These are phyloP conservation scores for Colletotrichum cereale DNA, from an alignment of 2,329 filamentous ascomycete species.

Conservation along the genomic window DNA sequence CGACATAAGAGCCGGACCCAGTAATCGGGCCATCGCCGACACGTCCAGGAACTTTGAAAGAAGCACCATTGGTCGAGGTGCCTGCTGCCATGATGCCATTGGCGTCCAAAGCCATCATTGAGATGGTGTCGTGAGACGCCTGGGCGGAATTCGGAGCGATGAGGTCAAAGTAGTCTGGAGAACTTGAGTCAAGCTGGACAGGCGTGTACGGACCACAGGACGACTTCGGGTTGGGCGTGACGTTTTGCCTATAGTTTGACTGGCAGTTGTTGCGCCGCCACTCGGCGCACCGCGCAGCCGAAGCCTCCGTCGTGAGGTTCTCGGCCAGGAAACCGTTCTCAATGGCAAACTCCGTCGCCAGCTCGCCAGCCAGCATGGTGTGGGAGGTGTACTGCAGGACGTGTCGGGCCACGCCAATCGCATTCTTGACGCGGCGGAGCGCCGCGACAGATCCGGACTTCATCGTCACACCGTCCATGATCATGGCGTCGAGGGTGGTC, in stretches of 20 bases:
- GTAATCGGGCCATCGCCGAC: conserved; percentile 68
- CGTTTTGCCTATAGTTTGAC: conserved; percentile 64
- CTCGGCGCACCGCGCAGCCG: conserved; percentile 53
- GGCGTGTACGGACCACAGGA: conserved; percentile 64
- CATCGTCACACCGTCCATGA: conserved; percentile 68
- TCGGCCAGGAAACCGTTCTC: conserved; percentile 63
- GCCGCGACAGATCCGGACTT: conserved; percentile 66
- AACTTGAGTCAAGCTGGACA: conserved; percentile 42
- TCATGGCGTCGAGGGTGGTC: conserved; percentile 70
- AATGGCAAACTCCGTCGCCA: conserved; percentile 65
- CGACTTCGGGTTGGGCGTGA: conserved; percentile 56
- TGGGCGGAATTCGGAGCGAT: conserved; percentile 42
- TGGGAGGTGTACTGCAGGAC: conserved; percentile 66
- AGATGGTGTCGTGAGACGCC: conserved; percentile 65
- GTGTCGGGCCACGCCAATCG: conserved; percentile 62
- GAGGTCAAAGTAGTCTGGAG: conserved; percentile 39
- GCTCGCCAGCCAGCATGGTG: conserved; percentile 64
- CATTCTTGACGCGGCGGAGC: conserved; percentile 61
- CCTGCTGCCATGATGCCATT: conserved; percentile 64
- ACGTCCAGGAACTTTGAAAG: conserved; percentile 66
- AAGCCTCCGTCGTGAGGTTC: conserved; percentile 58
- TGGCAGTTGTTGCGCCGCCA: conserved; percentile 60
- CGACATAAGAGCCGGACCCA: conserved; percentile 67
- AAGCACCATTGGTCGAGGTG: conserved; percentile 68
- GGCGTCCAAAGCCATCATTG: conserved; percentile 60